These are phyloP conservation scores for Lyophyllum semitale DNA, from an alignment of 768 basidiomycete genomes.

Conservation along the genomic window DNA sequence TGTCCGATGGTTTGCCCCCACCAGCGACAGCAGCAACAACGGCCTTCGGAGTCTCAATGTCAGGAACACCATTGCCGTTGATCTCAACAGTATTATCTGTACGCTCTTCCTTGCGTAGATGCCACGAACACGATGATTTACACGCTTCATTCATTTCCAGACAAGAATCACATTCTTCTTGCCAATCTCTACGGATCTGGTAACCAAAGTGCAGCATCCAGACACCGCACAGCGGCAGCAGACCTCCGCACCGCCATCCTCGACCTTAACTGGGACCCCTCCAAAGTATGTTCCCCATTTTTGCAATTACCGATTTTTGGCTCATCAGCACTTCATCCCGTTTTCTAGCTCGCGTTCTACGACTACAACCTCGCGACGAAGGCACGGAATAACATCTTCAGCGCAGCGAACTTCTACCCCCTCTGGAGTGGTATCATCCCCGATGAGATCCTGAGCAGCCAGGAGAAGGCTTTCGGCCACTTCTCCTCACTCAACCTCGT, in stretches of 20 bases:
- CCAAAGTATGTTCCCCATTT: constrained; percentile 41
- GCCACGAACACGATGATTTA: constrained; percentile 3
- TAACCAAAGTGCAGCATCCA: constrained; percentile 41
- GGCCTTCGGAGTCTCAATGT: constrained; percentile 75
- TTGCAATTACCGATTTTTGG: neutral
- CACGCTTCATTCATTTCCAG: constrained; percentile 31
- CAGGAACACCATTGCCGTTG: constrained; percentile 67
- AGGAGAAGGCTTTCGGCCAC: constrained; percentile 63
- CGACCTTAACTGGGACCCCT: constrained; percentile 84
- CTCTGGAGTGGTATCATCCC: constrained; percentile 89
- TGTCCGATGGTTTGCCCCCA: constrained; percentile 45
- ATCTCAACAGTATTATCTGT: constrained; percentile 87
- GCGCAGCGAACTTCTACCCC: constrained; percentile 81
- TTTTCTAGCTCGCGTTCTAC: constrained; percentile 72
- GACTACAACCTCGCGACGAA: constrained; percentile 82
- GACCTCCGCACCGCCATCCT: constrained; percentile 69
- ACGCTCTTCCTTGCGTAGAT: constrained; percentile 28
- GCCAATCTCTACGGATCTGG: constrained; percentile 59
- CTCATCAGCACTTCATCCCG: neutral
- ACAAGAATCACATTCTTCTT: constrained; percentile 62
- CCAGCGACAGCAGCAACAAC: constrained; percentile 40
- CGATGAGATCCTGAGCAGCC: constrained; percentile 56
- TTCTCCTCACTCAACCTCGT: constrained; percentile 80
- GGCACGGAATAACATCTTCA: constrained; percentile 64
- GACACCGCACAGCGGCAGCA: constrained; percentile 59